phyloP scores from a whole-genome alignment of 768 basidiomycete species.

The Ramaria rubella region DNA sequence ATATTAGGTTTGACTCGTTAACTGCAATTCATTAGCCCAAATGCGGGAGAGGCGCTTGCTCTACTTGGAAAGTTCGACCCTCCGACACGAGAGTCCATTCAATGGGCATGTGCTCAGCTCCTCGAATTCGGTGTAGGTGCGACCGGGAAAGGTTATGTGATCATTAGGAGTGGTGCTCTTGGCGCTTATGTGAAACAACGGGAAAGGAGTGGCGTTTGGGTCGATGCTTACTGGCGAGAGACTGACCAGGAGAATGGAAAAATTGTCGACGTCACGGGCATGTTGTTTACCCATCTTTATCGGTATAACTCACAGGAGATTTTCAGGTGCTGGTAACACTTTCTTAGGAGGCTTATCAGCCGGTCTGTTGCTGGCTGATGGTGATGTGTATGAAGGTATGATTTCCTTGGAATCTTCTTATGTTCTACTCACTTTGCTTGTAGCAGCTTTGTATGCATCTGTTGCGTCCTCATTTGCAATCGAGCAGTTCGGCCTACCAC shows the following conservation, averaged over 20 bases:
- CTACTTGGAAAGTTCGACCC: slow-evolving; percentile 45
- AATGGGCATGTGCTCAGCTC: slow-evolving; percentile 60
- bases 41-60: slow-evolving; percentile 74
- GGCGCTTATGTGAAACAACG: slow-evolving; percentile 61
- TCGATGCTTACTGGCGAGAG: slow-evolving; percentile 67
- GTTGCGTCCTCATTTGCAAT: slow-evolving; percentile 79
- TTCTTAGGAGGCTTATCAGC: slow-evolving; percentile 83
- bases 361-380: slow-evolving; percentile 49
- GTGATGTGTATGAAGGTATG: slow-evolving; percentile 63
- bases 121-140: slow-evolving; percentile 53
- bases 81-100: slow-evolving; percentile 51
- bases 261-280: slow-evolving; percentile 80
- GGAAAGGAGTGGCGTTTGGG: slow-evolving; percentile 45
- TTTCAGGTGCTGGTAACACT: slow-evolving; percentile 79
- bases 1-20: not conserved
- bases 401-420: slow-evolving; percentile 4
- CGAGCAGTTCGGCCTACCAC: slow-evolving; percentile 75
- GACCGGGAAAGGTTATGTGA: slow-evolving; percentile 46
- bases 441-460: slow-evolving; percentile 67
- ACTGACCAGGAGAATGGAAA: slow-evolving; percentile 35
- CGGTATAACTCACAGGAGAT: slow-evolving; percentile 1
- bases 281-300: slow-evolving; percentile 12
- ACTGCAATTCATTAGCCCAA: slow-evolving; percentile 47
- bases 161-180: slow-evolving; percentile 68
- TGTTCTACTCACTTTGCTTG: slow-evolving; percentile 15